These are phyloP conservation scores for Dactylonectria estremocensis DNA, from an alignment of 2,329 filamentous ascomycete species.

Conservation along the genomic window DNA sequence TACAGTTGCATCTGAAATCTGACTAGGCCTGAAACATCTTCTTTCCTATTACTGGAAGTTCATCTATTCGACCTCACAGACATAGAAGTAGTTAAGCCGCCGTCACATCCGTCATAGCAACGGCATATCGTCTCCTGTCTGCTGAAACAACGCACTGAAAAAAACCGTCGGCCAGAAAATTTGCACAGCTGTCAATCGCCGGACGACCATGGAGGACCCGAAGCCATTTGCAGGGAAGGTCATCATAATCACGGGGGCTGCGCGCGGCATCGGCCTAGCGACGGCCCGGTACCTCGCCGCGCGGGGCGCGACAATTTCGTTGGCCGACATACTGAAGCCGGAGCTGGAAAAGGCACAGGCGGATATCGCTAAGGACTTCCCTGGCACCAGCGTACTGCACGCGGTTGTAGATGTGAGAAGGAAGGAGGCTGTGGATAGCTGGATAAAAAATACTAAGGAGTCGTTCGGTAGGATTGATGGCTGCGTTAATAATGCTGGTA, in stretches of 20 bases:
- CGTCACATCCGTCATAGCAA: background rate
- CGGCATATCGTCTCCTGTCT: background rate
- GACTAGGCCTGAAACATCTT: background rate
- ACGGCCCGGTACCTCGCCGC: constrained; percentile 1
- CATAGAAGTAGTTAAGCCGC: background rate
- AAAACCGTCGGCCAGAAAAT: background rate
- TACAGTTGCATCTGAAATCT: background rate
- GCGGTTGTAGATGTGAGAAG: background rate
- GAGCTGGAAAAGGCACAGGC: background rate
- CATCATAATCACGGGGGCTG: constrained; percentile 2
- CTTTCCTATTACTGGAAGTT: background rate
- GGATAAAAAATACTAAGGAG: background rate
- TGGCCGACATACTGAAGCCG: background rate
- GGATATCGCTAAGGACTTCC: background rate
- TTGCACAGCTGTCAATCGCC: background rate
- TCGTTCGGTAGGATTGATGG: background rate
- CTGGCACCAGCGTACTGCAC: background rate
- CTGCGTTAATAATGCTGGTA: background rate
- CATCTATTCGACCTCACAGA: background rate
- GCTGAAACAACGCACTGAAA: background rate
- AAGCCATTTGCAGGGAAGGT: background rate
- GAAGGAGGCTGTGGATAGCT: background rate
- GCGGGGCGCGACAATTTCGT: background rate
- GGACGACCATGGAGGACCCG: background rate
- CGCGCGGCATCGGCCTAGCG: constrained; percentile 2